A percentile compares a stretch with the other conserved stretches of the same genome.
These are phyloP conservation scores for Strigomonas galati DNA, from an alignment of 208 protist species.

Conservation along the genomic window DNA sequence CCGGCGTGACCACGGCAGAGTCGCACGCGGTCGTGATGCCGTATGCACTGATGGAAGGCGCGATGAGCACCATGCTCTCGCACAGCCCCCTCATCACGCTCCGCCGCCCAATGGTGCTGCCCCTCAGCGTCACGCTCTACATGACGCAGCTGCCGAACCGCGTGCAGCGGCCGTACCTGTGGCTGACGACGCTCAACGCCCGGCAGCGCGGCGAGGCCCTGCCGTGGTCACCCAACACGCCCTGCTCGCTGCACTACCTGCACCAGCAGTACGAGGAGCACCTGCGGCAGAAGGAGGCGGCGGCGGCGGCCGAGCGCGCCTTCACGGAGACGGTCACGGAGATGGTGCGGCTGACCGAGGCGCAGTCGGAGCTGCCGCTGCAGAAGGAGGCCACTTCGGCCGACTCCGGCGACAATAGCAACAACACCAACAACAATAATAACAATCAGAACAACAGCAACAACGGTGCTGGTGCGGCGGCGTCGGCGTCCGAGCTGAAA, in stretches of 20 bases:
- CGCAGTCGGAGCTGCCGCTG: neutral
- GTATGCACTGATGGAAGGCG: conserved; percentile 66
- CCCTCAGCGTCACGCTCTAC: conserved; percentile 51
- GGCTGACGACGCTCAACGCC: neutral
- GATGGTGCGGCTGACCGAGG: neutral
- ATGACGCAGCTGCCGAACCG: conserved; percentile 71
- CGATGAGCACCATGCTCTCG: conserved; percentile 42
- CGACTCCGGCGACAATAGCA: neutral
- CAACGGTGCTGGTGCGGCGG: neutral
- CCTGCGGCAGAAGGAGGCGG: conserved; percentile 34
- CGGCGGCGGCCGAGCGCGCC: conserved; percentile 8
- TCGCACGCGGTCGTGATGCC: conserved; percentile 20
- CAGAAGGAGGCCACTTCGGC: neutral
- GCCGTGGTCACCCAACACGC: conserved; percentile 2
- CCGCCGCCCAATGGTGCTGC: conserved; percentile 65
- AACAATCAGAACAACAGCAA: conserved; percentile 1
- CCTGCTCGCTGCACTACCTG: conserved; percentile 33
- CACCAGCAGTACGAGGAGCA: conserved; percentile 42
- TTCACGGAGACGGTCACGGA: neutral
- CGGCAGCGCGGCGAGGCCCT: neutral
- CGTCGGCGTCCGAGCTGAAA: neutral
- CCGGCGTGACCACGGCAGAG: neutral
- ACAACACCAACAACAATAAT: neutral
- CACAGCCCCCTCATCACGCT: conserved; percentile 61
- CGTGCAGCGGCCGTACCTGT: conserved; percentile 19